phyloP scores from a whole-genome alignment of 2,329 filamentous ascomycete genomes.

The Colletotrichum sansevieriae region DNA sequence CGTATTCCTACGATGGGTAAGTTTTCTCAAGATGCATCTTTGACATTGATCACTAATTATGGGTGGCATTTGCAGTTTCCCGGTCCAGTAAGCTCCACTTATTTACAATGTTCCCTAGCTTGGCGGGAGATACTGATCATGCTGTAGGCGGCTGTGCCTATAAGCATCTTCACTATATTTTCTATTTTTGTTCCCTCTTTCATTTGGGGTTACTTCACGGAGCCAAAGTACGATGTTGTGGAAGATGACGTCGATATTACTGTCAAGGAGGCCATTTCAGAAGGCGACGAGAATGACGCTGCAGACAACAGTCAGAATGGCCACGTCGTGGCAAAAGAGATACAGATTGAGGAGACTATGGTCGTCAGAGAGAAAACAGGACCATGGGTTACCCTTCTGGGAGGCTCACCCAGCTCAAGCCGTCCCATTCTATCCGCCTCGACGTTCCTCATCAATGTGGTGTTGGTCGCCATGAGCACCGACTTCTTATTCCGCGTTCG shows the following conservation, averaged over 20 bases:
- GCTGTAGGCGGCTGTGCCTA: slow-evolving; percentile 42
- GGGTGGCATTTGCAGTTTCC: slow-evolving; percentile 44
- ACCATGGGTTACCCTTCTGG: slow-evolving; percentile 75
- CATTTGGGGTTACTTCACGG: slow-evolving; percentile 68
- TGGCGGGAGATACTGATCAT: slow-evolving; percentile 22
- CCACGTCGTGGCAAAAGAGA: slow-evolving; percentile 60
- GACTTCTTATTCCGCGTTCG: slow-evolving; percentile 85
- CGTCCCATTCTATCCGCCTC: slow-evolving; percentile 74
- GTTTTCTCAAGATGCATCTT: slow-evolving; percentile 6
- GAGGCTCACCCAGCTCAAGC: slow-evolving; percentile 81
- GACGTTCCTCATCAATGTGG: slow-evolving; percentile 79
- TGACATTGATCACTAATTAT: slow-evolving; percentile 13
- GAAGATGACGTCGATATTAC: slow-evolving; percentile 71
- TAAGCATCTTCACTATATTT: slow-evolving; percentile 68
- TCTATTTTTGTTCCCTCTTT: slow-evolving; percentile 76
- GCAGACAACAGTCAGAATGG: slow-evolving; percentile 45
- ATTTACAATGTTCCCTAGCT: slow-evolving; percentile 8
- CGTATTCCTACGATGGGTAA: slow-evolving; percentile 74
- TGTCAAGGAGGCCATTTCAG: slow-evolving; percentile 61
- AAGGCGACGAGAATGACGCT: slow-evolving; percentile 51
- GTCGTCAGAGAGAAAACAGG: slow-evolving; percentile 69
- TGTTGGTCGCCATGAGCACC: slow-evolving; percentile 75
- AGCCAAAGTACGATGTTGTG: slow-evolving; percentile 69
- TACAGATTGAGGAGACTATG: slow-evolving; percentile 75
- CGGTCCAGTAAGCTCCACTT: slow-evolving; percentile 46